A percentile compares a stretch with the other conserved stretches of the same genome.
Conservation (phyloP, 2,329 filamentous ascomycete genomes). For the Shiraia sp. region DNA sequence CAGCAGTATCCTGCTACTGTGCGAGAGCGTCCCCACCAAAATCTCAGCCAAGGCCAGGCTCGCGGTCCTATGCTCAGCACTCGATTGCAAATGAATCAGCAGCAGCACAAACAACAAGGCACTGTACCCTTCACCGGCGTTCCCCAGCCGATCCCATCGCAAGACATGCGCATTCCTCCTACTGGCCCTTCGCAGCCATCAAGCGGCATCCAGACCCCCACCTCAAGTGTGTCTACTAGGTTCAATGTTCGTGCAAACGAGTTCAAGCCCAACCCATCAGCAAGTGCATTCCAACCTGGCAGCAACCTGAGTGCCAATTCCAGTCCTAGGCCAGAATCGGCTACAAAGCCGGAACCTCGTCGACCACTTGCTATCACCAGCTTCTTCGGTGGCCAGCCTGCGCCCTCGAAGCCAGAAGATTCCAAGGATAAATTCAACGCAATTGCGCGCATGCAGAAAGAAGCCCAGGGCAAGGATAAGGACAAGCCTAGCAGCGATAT, state of each 20-base stretch:
- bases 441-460: constrained; percentile 72
- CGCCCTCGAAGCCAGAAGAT: constrained; percentile 57
- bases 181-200: constrained; percentile 67
- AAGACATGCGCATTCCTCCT: constrained; percentile 72
- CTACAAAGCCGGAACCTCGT: constrained; percentile 35
- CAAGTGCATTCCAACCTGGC: constrained; percentile 78
- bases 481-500: constrained; percentile 75
- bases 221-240: constrained; percentile 56
- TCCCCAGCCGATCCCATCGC: constrained; percentile 60
- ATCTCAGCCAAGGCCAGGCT: constrained; percentile 43
- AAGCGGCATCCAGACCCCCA: constrained; percentile 55
- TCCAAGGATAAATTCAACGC: constrained; percentile 63
- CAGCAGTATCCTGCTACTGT: constrained; percentile 49
- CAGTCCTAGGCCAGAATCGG: constrained; percentile 66
- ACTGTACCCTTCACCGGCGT: constrained; percentile 52
- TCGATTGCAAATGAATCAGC: constrained; percentile 56
- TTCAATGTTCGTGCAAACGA: constrained; percentile 70
- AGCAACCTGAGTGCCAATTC: constrained; percentile 65
- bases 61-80: constrained; percentile 53
- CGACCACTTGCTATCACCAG: constrained; percentile 44
- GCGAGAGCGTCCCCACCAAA: constrained; percentile 48
- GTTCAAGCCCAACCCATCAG: constrained; percentile 84
- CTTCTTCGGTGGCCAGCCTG: constrained; percentile 72
- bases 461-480: constrained; percentile 52
- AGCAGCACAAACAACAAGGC: constrained; percentile 54